Base-by-base conservation (phyloP, 106 monocot genomes). In the Allium fistulosum region DNA sequence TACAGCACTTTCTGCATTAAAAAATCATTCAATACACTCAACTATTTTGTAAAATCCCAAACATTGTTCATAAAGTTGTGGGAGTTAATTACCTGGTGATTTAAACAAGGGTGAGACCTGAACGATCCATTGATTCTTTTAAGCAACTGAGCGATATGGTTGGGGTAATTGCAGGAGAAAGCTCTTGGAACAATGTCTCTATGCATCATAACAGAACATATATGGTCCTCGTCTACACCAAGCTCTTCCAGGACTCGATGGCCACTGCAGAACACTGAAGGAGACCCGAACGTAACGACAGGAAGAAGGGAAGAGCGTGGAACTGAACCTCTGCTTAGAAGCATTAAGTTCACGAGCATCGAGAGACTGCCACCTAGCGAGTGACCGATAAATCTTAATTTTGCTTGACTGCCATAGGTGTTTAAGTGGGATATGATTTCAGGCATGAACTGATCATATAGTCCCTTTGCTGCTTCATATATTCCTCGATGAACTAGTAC, bases 401-500 rank as follows among this genome's bases (percentile, higher is more conserved):
- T 80, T 6, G 94, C 94, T 1, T 68, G 12, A 7, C 63, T 61
- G 2, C 94, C 87, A 27, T 80, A 65, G 15, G 11, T 48, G 10
- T 53, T 57, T 12, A 91, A 16, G 53, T 94, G 94, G 22, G 58
- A 28, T 53, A 58, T 0, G 70, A 94, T 80, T 62, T 80, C 80
- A 9, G 94, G 90, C 79, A 91, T 51, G 77, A 91, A 69, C 61
- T 89, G 92, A 57, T 89, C 78, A 78, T 88, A 97, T 10, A 97
- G 82, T 37, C 96, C 96, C 49, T 97, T 92, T 1, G 96, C 96
- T 8, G 92, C 96, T 72, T 92, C 96, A 61, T 97, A 97, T 66
- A 97, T 97, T 15, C 96, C 96, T n/a, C 96, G 76, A 73, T 97
- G 92, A 0, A 92, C 96, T 57, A 88, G 78, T 11, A 76, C 88